Conservation (phyloP, 1,139 yeast genomes). For the Pichia sp. region DNA sequence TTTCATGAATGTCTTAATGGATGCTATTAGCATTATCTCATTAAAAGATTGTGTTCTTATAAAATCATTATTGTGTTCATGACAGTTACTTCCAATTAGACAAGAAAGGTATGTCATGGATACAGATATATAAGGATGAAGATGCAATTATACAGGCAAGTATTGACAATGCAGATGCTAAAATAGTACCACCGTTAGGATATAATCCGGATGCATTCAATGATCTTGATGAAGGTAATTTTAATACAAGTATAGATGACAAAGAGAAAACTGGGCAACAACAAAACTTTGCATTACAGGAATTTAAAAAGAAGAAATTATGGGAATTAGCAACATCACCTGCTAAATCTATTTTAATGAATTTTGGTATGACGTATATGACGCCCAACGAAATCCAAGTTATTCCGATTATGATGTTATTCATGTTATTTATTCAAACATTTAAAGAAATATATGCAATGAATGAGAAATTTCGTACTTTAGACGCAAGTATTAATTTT, state of each 20-base stretch:
- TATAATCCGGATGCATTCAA: conserved; percentile 18
- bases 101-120: conserved; percentile 19
- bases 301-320: conserved; percentile 56
- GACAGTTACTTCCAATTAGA: too few species aligned
- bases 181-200: conserved; percentile 20
- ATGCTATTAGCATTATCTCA: too few species aligned
- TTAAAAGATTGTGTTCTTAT: too few species aligned
- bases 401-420: conserved; percentile 86
- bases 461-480: conserved; percentile 33
- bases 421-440: conserved; percentile 77
- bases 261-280: too few species aligned
- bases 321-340: conserved; percentile 88
- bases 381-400: conserved; percentile 87
- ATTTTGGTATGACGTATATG: conserved; percentile 85
- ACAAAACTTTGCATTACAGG: too few species aligned
- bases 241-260: too few species aligned
- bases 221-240: conserved; percentile 20
- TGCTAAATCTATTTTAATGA: conserved; percentile 84
- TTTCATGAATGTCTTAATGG: too few species aligned
- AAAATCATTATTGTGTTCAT: too few species aligned
- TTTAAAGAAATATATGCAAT: conserved; percentile 62
- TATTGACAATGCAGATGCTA: neutral
- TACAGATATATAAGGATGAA: conserved; percentile 15
- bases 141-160: conserved; percentile 1
- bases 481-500: conserved; percentile 15